These are phyloP conservation scores for Meyerozyma smithsonii DNA, from an alignment of 1,139 yeast species.

Conservation along the genomic window DNA sequence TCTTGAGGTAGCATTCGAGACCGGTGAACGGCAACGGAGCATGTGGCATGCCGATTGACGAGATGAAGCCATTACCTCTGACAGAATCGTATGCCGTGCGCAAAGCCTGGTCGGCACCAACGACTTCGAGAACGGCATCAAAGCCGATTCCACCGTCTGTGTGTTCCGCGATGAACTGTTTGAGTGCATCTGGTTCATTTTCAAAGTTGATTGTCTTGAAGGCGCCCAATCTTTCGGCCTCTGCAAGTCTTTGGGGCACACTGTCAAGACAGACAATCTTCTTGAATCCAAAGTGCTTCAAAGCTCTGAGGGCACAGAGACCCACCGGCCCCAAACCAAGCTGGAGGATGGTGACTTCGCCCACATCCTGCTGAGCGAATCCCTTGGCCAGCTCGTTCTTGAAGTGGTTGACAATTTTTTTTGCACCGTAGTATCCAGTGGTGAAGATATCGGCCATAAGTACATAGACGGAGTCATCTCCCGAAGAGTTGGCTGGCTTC, in stretches of 20 bases:
- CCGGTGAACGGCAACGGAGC: constrained; percentile 56
- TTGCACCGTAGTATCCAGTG: constrained; percentile 58
- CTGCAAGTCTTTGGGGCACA: constrained; percentile 42
- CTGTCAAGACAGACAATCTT: constrained; percentile 49
- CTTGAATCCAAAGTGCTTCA: constrained; percentile 42
- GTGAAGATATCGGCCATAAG: constrained; percentile 66
- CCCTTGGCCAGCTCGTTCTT: constrained; percentile 18
- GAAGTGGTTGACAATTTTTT: constrained; percentile 43
- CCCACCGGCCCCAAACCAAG: constrained; percentile 69
- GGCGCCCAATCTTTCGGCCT: constrained; percentile 45
- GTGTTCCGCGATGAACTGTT: constrained; percentile 20
- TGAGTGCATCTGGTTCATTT: constrained; percentile 26
- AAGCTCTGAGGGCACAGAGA: constrained; percentile 46
- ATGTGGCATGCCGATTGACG: constrained; percentile 61
- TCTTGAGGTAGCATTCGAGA: constrained; percentile 54
- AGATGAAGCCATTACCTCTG: constrained; percentile 55
- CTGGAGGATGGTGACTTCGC: constrained; percentile 42
- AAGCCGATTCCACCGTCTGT: constrained; percentile 38
- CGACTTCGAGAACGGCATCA: constrained; percentile 57
- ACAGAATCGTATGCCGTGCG: constrained; percentile 49
- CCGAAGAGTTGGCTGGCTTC: constrained; percentile 25
- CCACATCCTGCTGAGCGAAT: constrained; percentile 14
- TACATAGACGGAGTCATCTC: constrained; percentile 45
- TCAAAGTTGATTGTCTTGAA: constrained; percentile 37
- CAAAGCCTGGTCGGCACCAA: constrained; percentile 49